These are phyloP conservation scores for Trichophyton equinum DNA, from an alignment of 2,329 filamentous ascomycete species.

Conservation along the genomic window DNA sequence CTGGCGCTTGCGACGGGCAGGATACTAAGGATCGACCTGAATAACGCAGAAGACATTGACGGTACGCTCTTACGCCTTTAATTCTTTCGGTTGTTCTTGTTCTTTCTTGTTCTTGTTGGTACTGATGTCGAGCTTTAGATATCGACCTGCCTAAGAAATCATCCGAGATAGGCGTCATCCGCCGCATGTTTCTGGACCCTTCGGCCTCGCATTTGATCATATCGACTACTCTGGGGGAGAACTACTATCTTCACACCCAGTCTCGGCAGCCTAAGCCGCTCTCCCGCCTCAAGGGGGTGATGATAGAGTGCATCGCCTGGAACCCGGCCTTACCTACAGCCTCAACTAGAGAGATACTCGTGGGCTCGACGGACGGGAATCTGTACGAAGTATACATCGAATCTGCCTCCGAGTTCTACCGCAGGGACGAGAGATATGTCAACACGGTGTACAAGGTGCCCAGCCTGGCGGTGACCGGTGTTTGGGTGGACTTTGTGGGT, in stretches of 20 bases:
- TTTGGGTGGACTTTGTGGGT: constrained; percentile 67
- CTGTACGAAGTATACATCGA: constrained; percentile 94
- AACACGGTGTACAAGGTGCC: constrained; percentile 70
- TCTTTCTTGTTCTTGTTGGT: too few relatives aligned
- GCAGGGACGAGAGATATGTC: constrained; percentile 84
- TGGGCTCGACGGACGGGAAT: constrained; percentile 86
- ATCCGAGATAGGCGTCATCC: constrained; percentile 81
- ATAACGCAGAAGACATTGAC: constrained; percentile 90
- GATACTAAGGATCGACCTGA: constrained; percentile 85
- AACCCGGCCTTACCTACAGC: constrained; percentile 85
- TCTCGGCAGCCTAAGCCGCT: constrained; percentile 76
- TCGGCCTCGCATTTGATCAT: constrained; percentile 90
- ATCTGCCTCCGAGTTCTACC: constrained; percentile 85
- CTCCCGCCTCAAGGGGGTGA: constrained; percentile 68
- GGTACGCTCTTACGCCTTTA: constrained; percentile 37
- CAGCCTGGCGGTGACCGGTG: constrained; percentile 70
- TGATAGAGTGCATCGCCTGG: constrained; percentile 86
- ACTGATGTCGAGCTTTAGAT: constrained; percentile 42
- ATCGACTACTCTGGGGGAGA: constrained; percentile 82
- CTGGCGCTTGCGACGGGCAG: constrained; percentile 83
- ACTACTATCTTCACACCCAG: constrained; percentile 95
- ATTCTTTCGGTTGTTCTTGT: too few relatives aligned
- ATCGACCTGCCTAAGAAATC: constrained; percentile 93
- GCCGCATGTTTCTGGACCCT: constrained; percentile 92
- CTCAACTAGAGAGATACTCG: constrained; percentile 83